Evolutionary conservation across 345 rosid genomes (phyloP), one percentile per base, ranked within the genome.

Genomic region (Trapa bicornis): DNA sequence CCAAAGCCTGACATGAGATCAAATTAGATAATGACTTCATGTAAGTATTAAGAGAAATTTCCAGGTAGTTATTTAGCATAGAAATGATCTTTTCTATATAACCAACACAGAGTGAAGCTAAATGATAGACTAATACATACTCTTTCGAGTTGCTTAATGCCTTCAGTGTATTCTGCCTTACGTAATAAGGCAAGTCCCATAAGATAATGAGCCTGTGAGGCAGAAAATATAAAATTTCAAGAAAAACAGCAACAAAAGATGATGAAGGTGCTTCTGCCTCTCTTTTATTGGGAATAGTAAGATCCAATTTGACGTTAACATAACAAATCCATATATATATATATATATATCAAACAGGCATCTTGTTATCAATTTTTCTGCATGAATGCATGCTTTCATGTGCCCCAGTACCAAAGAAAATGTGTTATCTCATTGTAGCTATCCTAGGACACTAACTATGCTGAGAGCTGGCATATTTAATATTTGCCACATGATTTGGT

Each of bases 141-240:
- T 75, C 86, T 90, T 77, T 83, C 86, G 80, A 93, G 74, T 74
- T 81, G 85, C 70, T 78, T 88, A 70, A 82, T 80, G 65, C 97
- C 98, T 60, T 73, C 81, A 22, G 80, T 35, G 72, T 79, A 82
- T 64, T 84, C 79, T 50, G 71, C 52, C 71, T 47, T 84, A 76
- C 84, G 77, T 45, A 90, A 79, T 75, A 88, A 82, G 17, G 96
- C 86, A 66, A 82, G 92, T 72, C 98, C 98, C 70, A 90, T 71
- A 93, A 87, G 84, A 78, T 90, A 88, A 73, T 87, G 91, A 53
- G 82, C 96, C 98, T 93, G 78, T 67, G 69, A 80, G 38, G 73
- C 32, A 47, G 75, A 48, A 37, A 36, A 67, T 37, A 45, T 12
- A 22, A 33, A 13, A 11, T 6, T 64, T 38, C 47, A 64, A 64